Base-by-base conservation (phyloP, 2,329 filamentous ascomycete species). In the Xylariaceae sp. region DNA sequence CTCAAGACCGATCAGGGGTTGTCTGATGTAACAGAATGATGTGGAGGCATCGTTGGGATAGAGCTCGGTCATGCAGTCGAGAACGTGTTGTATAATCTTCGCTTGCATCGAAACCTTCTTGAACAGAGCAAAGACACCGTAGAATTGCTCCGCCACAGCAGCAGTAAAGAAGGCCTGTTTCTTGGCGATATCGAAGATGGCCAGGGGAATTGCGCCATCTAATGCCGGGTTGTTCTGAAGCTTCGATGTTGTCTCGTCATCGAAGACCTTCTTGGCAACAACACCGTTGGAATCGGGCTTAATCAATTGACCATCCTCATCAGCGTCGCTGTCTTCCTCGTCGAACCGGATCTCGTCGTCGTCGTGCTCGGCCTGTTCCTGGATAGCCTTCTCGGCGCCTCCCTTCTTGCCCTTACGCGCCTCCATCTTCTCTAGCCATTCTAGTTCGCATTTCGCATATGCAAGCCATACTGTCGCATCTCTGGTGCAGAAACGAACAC, bases 361-460 rank as follows among this genome's bases (percentile, higher is more conserved):
- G 30, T 80, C 81, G 23, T 76, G 70, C 48, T 74, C 72, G 10
- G 71, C 74, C 70, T 82, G 82, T 72, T 88, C 81, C 70, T 88
- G 81, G 53, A 84, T 71, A 62, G 62, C 72, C 67, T 77, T 79
- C 70, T 79, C 71, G 23, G 75, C 73, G 1, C 73, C 72, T 7
- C 73, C 73, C 57, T 76, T 75, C 50, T 74, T 74, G 4, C 73
- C 75, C 73, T 87, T 86, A 72, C 91, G 84, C 62, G 84, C 85
- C 60, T 89, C 86, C 70, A 97, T 85, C 76, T 89, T 92, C 55
- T 83, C 85, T 58, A 97, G 80, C 80, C 96, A 97, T 63, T 94
- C 88, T 85, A 96, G 91, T 79, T 99, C 94, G 70, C 93, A 82
- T 70, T 89, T 88, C 7, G 89, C 88, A 72, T 97, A 97, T 75